Conservation (phyloP, 2,329 filamentous ascomycete genomes). For the Botryotinia convoluta region DNA sequence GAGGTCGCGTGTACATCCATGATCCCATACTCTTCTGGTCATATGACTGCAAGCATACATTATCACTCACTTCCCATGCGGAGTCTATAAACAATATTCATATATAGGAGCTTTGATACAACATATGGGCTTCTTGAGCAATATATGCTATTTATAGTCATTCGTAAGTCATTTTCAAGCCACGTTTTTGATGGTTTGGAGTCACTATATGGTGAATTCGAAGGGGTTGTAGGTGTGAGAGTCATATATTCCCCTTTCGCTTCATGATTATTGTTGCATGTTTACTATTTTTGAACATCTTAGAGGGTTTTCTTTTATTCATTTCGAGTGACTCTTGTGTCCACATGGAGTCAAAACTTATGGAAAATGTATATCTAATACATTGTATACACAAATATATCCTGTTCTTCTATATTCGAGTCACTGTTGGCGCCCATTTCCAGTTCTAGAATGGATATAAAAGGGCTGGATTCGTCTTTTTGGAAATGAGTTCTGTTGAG, state of each 20-base stretch:
- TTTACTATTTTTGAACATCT: fast-evolving
- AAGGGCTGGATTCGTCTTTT: background rate
- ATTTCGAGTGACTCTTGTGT: no score
- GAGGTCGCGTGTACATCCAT: background rate
- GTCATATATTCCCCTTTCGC: background rate
- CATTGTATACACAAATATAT: background rate
- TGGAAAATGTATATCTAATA: background rate
- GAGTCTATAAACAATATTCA: background rate
- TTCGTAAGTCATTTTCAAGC: background rate
- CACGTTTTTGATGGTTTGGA: background rate
- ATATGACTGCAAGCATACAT: background rate
- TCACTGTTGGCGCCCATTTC: background rate
- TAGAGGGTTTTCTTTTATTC: background rate
- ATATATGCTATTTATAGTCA: background rate
- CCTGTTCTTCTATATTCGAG: background rate
- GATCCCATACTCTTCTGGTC: background rate
- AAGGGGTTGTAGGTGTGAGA: background rate
- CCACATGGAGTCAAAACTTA: background rate
- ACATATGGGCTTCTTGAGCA: background rate
- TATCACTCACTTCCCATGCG: background rate
- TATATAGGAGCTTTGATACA: background rate
- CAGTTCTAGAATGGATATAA: background rate
- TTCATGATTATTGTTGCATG: background rate
- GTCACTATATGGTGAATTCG: background rate
- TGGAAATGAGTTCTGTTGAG: background rate